Percentiles rank a stretch among this genome's conserved stretches.
Conservation (phyloP, 257 asterid species). For the Cruciata laevipes region DNA sequence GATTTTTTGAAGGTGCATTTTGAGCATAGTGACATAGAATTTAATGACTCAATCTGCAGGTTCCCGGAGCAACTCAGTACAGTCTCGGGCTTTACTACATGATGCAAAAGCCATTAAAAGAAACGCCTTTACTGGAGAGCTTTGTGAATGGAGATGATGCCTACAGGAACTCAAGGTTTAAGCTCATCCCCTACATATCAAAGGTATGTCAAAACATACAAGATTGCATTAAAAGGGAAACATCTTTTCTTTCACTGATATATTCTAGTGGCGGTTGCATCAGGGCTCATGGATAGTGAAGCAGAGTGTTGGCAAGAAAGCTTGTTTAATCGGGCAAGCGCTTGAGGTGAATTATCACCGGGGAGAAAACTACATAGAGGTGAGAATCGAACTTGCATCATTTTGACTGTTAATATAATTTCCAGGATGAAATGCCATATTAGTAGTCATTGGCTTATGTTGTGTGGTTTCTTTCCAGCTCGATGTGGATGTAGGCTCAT, state of each 20-base stretch:
- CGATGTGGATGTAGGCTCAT: constrained; percentile 76
- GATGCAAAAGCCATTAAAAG: constrained; percentile 55
- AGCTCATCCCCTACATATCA: constrained; percentile 79
- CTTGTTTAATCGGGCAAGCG: constrained; percentile 87
- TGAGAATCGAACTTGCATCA: constrained; percentile 11
- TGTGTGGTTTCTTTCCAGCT: constrained; percentile 33
- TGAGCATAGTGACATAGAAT: not conserved
- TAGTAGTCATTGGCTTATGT: not conserved
- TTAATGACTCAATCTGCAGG: constrained; percentile 27
- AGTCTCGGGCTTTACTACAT: constrained; percentile 65
- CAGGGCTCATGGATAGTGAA: constrained; percentile 98
- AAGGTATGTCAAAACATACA: constrained; percentile 32
- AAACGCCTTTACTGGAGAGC: constrained; percentile 58
- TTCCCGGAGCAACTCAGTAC: constrained; percentile 59
- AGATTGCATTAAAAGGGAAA: not conserved
- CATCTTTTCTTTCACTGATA: not conserved
- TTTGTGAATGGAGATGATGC: constrained; percentile 82
- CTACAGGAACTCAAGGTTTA: constrained; percentile 73
- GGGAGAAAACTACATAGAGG: constrained; percentile 90
- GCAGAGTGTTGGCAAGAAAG: constrained; percentile 93
- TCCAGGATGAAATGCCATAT: not conserved
- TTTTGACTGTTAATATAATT: not conserved
- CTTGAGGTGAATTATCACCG: constrained; percentile 64
- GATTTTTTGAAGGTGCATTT: not conserved
- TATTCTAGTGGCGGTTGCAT: not conserved